phyloP scores from a whole-genome alignment of 2,329 filamentous ascomycete species.

The Ophiocordyceps camponoti-leonardi region DNA sequence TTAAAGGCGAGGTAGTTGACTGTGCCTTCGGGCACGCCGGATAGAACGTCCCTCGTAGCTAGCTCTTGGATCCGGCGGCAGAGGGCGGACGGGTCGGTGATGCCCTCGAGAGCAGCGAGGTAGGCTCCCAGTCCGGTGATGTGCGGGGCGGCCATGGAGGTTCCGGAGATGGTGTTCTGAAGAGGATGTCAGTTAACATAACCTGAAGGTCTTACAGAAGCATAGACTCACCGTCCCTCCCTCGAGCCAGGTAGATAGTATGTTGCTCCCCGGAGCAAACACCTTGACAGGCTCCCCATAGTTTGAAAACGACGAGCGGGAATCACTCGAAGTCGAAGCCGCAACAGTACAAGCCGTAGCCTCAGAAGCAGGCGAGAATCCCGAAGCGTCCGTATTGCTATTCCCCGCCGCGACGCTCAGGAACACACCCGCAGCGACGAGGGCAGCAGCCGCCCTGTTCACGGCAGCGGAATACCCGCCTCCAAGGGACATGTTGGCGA shows the following conservation, averaged over 20 bases:
- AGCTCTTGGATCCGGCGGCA: conserved; percentile 11
- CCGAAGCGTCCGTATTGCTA: conserved; percentile 3
- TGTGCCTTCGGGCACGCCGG: conserved; percentile 13
- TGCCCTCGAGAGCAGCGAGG: conserved; percentile 16
- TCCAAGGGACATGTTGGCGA: conserved; percentile 34
- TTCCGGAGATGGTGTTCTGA: conserved; percentile 17
- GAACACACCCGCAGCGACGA: conserved; percentile 25
- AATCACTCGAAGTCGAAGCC: conserved; percentile 9
- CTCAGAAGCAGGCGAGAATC: conserved; percentile 7
- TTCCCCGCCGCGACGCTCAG: conserved; percentile 35
- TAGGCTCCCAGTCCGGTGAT: conserved; percentile 5
- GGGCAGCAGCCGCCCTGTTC: conserved; percentile 26
- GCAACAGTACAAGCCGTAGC: conserved; percentile 6
- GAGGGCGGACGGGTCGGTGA: conserved; percentile 10
- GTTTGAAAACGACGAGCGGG: conserved; percentile 24
- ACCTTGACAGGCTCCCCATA: conserved; percentile 24
- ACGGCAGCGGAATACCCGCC: conserved; percentile 21
- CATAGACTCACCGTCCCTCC: no score
- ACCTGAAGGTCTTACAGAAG: no score
- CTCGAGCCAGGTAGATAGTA: conserved; percentile 26
- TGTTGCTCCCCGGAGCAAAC: conserved; percentile 24
- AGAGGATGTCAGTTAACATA: no score
- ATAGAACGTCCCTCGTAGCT: conserved; percentile 17
- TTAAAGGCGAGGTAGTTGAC: conserved; percentile 28
- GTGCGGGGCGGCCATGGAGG: conserved; percentile 12